These are phyloP conservation scores for Diaporthe australafricana DNA, from an alignment of 2,329 filamentous ascomycete species.

Conservation along the genomic window DNA sequence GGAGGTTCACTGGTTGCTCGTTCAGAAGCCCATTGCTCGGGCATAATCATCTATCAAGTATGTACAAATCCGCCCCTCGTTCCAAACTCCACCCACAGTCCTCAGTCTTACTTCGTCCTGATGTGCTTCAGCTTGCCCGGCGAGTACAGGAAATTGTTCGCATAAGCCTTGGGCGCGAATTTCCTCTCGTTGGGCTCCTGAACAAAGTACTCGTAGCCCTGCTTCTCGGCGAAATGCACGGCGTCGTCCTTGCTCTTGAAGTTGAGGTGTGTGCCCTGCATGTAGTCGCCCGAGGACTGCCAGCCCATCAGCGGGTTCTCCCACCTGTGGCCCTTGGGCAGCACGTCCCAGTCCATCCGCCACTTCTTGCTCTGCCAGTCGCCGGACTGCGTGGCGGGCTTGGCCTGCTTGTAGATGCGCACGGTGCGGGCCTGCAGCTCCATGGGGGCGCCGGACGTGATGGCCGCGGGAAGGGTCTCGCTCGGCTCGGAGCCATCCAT, in stretches of 20 bases:
- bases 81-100: background rate
- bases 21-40: background rate
- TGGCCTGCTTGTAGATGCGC: constrained; percentile 90
- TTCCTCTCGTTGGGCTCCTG: constrained; percentile 94
- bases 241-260: constrained; percentile 96
- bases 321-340: constrained; percentile 94
- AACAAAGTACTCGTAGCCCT: constrained; percentile 98
- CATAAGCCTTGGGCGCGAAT: constrained; percentile 92
- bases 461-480: constrained; percentile 80
- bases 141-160: constrained; percentile 93
- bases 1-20: background rate
- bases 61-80: constrained; percentile 29
- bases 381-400: constrained; percentile 97
- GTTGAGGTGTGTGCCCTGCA: constrained; percentile 92
- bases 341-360: constrained; percentile 98
- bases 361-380: constrained; percentile 86
- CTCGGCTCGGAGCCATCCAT: constrained; percentile 91
- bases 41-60: constrained; percentile 25
- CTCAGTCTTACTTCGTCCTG: constrained; percentile 74
- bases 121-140: constrained; percentile 89
- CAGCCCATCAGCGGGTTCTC: constrained; percentile 99
- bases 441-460: constrained; percentile 90
- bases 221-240: constrained; percentile 95
- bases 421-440: constrained; percentile 95
- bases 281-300: constrained; percentile 94